Percentiles rank a stretch among this genome's conserved stretches.
phyloP scores from a whole-genome alignment of 2,329 filamentous ascomycete genomes.

The Cercospora janseana region DNA sequence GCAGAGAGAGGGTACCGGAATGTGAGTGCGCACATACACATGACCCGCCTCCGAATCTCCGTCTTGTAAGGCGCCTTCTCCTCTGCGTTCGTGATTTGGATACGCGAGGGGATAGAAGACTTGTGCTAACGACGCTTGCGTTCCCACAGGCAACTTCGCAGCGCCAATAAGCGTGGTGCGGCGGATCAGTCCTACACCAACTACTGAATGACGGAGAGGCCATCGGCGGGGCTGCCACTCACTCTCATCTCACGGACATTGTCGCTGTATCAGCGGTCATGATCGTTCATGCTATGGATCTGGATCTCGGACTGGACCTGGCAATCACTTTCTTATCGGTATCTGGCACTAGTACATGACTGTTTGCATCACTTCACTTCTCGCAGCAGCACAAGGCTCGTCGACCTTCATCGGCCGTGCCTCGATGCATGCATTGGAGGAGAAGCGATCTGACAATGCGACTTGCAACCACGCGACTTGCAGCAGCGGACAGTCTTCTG shows the following conservation, averaged over 20 bases:
- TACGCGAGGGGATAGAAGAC: constrained; percentile 60
- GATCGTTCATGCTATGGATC: constrained; percentile 24
- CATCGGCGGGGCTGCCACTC: constrained; percentile 41
- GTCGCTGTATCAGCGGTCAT: constrained; percentile 23
- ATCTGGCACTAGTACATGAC: constrained; percentile 33
- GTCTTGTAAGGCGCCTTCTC: constrained; percentile 81
- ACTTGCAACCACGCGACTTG: constrained; percentile 17
- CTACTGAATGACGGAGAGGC: constrained; percentile 47
- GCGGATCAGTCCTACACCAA: constrained; percentile 49
- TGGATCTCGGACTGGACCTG: constrained; percentile 22
- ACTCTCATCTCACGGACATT: constrained; percentile 31
- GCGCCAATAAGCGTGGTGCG: constrained; percentile 49
- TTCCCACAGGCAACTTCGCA: constrained; percentile 51
- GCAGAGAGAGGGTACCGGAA: constrained; percentile 84
- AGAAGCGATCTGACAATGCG: constrained; percentile 22
- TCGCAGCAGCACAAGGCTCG: constrained; percentile 21
- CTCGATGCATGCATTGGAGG: constrained; percentile 17
- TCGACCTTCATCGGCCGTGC: constrained; percentile 9
- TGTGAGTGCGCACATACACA: constrained; percentile 77
- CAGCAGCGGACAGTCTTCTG: constrained; percentile 31
- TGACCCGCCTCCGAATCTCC: constrained; percentile 36
- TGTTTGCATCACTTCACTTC: constrained; percentile 32
- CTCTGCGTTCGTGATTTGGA: constrained; percentile 74
- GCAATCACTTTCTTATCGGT: constrained; percentile 35
- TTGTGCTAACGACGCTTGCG: constrained; percentile 45